Conservation (phyloP, 768 basidiomycete species). For the Dictyophora rubrovolvata region DNA sequence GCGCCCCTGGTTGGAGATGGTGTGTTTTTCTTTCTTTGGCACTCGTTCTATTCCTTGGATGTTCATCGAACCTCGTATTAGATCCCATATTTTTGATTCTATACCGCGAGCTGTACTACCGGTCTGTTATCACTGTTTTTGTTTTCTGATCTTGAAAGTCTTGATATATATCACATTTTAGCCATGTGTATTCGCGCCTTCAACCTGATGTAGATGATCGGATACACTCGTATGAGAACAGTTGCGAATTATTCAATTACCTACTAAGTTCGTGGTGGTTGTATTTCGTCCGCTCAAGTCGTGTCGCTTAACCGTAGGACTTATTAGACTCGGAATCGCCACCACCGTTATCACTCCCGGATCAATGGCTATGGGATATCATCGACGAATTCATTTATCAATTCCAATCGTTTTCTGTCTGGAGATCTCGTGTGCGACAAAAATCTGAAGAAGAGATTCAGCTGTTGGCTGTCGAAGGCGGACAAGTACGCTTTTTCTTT, state of each 20-base stretch:
- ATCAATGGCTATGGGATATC: constrained; percentile 98
- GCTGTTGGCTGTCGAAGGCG: constrained; percentile 62
- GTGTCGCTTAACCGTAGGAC: neutral
- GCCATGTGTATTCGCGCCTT: constrained; percentile 89
- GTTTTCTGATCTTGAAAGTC: neutral
- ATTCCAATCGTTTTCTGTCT: constrained; percentile 92
- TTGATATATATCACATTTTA: constrained; percentile 15
- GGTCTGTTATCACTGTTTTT: constrained; percentile 21
- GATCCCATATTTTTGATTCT: constrained; percentile 94
- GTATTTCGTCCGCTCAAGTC: neutral
- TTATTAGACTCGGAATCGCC: constrained; percentile 82
- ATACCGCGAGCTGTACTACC: constrained; percentile 92
- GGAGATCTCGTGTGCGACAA: constrained; percentile 72
- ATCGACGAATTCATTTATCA: constrained; percentile 98
- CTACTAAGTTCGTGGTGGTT: constrained; percentile 85
- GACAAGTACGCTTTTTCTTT: constrained; percentile 31
- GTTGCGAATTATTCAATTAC: constrained; percentile 97
- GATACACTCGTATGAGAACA: constrained; percentile 96
- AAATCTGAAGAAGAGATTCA: constrained; percentile 86
- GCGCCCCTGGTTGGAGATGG: constrained; percentile 91
- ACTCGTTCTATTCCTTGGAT: no score
- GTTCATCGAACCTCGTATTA: constrained; percentile 19
- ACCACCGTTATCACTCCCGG: constrained; percentile 85
- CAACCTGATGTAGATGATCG: constrained; percentile 95
- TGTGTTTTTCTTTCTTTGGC: constrained; percentile 29